Evolutionary conservation across 2,329 filamentous ascomycete genomes (phyloP), one percentile per base, ranked within the genome.

Genomic region (Ascocoryne sarcoides): DNA sequence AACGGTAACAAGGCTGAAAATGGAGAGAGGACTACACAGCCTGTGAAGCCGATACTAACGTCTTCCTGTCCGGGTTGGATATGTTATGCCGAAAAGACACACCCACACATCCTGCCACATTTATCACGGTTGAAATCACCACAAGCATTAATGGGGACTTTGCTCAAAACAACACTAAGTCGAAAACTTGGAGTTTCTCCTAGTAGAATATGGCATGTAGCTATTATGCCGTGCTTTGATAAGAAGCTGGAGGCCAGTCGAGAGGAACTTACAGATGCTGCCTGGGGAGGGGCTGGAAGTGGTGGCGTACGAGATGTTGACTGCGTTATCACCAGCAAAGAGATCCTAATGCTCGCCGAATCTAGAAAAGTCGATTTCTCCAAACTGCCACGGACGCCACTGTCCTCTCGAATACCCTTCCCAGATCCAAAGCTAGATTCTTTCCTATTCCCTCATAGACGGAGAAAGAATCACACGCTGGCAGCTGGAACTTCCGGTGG

Each of bases 211-310:
- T 98, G 90, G 86, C 90, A 96, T 62, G 64, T 96, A 39, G 87
- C 90, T 10, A 73, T 98, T 33, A 98, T 98, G 92, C 92, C 92
- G 15, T 98, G 92, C 62, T 96, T 98, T 61, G 92, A 98, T 62
- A 98, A 98, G 69, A 98, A 98, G 63, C 74, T 98, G 19, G 92
- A 98, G 65, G 92, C 92, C 5, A 94, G 88, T 53, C 80, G 92
- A 39, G 82, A 88, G 61, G 92, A 98, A 62, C 74, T 98, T 29
- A 96, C 89, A 1, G 84, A 90, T 58, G 66, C 73, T 5, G 75
- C 77, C 12, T 95, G 89, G 89, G 67, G 62, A 39, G 23, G 23
- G 7, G 65, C 65, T 38, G 68, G 64, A 10, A 68, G 65, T 1
- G 63, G 66, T 36, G 76, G 76, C 1, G 73, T 92, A 18, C 75